Evolutionary conservation across 1,139 yeast genomes (phyloP).

Genomic region (Eremothecium sinecaudum): DNA sequence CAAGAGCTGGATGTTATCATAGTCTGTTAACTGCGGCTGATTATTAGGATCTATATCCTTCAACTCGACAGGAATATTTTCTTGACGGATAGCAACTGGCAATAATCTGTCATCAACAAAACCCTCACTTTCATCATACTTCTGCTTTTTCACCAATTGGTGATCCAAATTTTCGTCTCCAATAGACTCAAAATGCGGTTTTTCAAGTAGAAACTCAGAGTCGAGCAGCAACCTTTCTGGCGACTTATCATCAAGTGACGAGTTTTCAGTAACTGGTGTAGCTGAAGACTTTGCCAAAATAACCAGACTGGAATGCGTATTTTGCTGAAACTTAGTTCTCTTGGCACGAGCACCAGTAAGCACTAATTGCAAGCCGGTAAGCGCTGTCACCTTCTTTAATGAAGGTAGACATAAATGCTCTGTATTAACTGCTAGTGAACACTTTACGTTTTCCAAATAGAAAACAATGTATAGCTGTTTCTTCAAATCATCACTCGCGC

Average conservation of each 20-base stretch:
- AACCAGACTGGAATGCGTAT: slow-evolving; percentile 63
- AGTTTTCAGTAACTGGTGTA: slow-evolving; percentile 3
- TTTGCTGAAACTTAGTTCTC: slow-evolving; percentile 73
- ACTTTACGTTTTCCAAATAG: slow-evolving; percentile 59
- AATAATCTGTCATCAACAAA: slow-evolving; percentile 35
- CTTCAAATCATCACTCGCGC: slow-evolving; percentile 20
- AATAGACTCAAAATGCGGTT: slow-evolving; percentile 55
- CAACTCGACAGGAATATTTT: slow-evolving; percentile 53
- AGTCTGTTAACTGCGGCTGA: slow-evolving; percentile 63
- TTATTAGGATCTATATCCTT: slow-evolving; percentile 63
- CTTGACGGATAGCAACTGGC: slow-evolving; percentile 53
- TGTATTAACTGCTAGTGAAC: slow-evolving; percentile 49
- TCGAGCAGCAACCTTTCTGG: slow-evolving; percentile 56
- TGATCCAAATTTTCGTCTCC: slow-evolving; percentile 40
- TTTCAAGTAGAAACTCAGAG: slow-evolving; percentile 74
- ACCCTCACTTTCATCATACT: slow-evolving; percentile 29
- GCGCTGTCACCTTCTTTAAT: slow-evolving; percentile 43
- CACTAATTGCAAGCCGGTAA: slow-evolving; percentile 54
- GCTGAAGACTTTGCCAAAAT: slow-evolving; percentile 52
- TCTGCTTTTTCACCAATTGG: slow-evolving; percentile 33
- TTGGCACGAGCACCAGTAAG: slow-evolving; percentile 85
- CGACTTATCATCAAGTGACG: slow-evolving; percentile 15
- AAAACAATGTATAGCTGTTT: slow-evolving; percentile 39
- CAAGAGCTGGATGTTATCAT: slow-evolving; percentile 65
- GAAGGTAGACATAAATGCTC: slow-evolving; percentile 48